Evolutionary conservation across 2,329 filamentous ascomycete species (phyloP).

Genomic region (Aspergillus pseudotamarii): DNA sequence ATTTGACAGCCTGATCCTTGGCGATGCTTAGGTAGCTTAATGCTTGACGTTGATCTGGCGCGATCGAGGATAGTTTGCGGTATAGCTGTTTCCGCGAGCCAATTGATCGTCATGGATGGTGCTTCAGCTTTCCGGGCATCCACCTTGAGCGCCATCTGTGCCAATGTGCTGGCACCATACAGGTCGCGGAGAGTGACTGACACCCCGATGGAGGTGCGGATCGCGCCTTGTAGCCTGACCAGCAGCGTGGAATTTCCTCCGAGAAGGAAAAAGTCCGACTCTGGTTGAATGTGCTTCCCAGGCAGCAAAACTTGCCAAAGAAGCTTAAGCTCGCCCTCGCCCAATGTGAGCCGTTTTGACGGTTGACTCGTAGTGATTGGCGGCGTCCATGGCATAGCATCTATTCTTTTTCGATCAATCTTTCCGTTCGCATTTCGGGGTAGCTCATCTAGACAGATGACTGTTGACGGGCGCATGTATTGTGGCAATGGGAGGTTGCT

Average conservation of each 20-base stretch:
- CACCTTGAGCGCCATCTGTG: conserved; percentile 8
- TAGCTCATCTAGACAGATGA: conserved; percentile 24
- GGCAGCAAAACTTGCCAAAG: conserved; percentile 25
- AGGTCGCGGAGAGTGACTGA: conserved; percentile 2
- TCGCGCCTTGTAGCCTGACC: conserved; percentile 29
- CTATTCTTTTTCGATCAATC: conserved; percentile 23
- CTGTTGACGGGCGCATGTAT: conserved; percentile 38
- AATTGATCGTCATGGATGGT: conserved; percentile 8
- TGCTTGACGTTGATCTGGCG: neutral
- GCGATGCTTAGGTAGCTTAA: neutral
- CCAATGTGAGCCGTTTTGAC: conserved; percentile 9
- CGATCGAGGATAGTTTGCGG: conserved; percentile 1
- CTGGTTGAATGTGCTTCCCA: neutral
- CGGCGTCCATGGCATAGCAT: conserved; percentile 25
- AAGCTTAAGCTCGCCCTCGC: conserved; percentile 21
- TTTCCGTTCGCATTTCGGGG: conserved; percentile 32
- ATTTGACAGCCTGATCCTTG: neutral
- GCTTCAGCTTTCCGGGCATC: neutral
- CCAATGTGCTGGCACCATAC: conserved; percentile 5
- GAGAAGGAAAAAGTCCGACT: conserved; percentile 36
- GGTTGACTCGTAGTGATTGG: neutral
- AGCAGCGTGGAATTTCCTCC: conserved; percentile 43
- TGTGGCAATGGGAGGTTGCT: conserved; percentile 33
- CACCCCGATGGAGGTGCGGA: conserved; percentile 26
- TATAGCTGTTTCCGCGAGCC: conserved; percentile 10